Evolutionary conservation across 805 yeast species (phyloP).

Genomic region (Candida vartiovaarae): DNA sequence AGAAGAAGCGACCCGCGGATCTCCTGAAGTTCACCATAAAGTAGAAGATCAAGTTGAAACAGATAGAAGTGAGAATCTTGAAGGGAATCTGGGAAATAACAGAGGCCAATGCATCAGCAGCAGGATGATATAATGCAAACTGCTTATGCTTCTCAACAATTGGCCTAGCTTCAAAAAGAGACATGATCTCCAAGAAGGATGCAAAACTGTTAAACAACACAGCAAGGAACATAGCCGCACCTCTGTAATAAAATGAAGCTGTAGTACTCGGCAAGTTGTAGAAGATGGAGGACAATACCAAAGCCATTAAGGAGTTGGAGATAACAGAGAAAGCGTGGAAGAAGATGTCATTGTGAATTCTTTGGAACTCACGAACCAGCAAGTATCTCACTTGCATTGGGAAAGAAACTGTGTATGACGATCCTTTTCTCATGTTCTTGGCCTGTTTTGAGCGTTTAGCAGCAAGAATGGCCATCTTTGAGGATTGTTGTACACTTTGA

Average conservation of each 20-base stretch:
- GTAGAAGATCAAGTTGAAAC: constrained; percentile 43
- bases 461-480: constrained; percentile 21
- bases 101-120: constrained; percentile 59
- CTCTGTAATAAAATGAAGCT: constrained; percentile 44
- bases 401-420: constrained; percentile 47
- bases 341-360: constrained; percentile 42
- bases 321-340: constrained; percentile 36
- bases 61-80: constrained; percentile 36
- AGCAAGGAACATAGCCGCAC: constrained; percentile 63
- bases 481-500: not conserved
- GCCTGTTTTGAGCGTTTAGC: constrained; percentile 50
- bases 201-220: constrained; percentile 56
- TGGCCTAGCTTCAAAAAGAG: constrained; percentile 34
- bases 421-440: constrained; percentile 35
- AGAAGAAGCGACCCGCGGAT: constrained; percentile 48
- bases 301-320: constrained; percentile 45
- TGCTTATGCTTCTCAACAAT: constrained; percentile 53
- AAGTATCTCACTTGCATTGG: constrained; percentile 44
- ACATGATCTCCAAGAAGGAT: constrained; percentile 51
- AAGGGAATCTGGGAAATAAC: constrained; percentile 53
- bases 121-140: constrained; percentile 52
- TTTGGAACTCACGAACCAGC: constrained; percentile 38
- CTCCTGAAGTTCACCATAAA: constrained; percentile 50
- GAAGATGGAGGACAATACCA: constrained; percentile 51
- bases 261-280: constrained; percentile 41